A percentile compares a stretch with the other conserved stretches of the same genome.
Conservation (phyloP, 805 yeast species). For the Candida parachauliodes region DNA sequence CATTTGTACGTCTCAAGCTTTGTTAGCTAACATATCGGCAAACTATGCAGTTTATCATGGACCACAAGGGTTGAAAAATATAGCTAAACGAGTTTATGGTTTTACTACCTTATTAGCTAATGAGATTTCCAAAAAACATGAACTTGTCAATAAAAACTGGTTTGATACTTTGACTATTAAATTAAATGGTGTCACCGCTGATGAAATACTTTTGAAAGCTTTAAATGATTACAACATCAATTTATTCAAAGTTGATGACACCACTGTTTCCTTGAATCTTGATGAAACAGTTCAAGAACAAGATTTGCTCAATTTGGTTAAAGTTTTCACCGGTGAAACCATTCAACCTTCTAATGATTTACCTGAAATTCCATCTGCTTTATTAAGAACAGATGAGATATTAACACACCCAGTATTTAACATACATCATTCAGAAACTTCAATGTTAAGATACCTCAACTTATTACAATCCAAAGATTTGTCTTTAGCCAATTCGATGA, state of each 20-base stretch:
- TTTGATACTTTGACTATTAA: conserved; percentile 84
- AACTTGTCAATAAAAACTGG: conserved; percentile 57
- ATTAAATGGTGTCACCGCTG: conserved; percentile 49
- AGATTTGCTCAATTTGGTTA: conserved; percentile 57
- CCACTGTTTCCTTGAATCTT: conserved; percentile 71
- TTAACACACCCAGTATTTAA: conserved; percentile 78
- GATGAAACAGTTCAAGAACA: conserved; percentile 77
- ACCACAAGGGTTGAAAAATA: conserved; percentile 74
- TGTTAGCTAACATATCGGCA: conserved; percentile 91
- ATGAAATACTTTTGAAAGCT: conserved; percentile 55
- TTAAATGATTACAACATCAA: conserved; percentile 65
- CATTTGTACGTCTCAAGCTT: conserved; percentile 97
- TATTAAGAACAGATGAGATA: conserved; percentile 54
- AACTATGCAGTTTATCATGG: conserved; percentile 97
- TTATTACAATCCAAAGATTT: conserved; percentile 80
- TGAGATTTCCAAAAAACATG: conserved; percentile 43
- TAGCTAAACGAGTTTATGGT: conserved; percentile 74
- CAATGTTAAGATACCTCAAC: conserved; percentile 88
- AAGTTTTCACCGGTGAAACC: conserved; percentile 52
- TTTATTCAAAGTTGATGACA: conserved; percentile 59
- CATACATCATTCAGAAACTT: conserved; percentile 87
- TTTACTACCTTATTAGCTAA: conserved; percentile 69
- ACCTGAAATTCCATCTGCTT: conserved; percentile 48
- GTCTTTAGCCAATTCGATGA: conserved; percentile 94
- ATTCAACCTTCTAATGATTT: conserved; percentile 24